Base-by-base conservation (phyloP, 2,329 filamentous ascomycete genomes). In the Pseudogymnoascus sp. region DNA sequence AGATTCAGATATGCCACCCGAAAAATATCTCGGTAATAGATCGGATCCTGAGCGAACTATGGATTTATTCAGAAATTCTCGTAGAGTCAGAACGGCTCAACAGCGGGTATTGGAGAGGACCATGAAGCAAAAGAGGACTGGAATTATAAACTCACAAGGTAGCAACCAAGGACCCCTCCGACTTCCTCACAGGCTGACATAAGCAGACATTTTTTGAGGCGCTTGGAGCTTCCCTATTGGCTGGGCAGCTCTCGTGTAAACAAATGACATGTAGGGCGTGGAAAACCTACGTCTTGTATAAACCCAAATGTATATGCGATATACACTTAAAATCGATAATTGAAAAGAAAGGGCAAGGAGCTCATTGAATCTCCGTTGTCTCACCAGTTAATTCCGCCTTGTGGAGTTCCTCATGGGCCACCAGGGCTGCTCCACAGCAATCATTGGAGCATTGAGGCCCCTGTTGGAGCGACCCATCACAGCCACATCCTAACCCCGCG, bases 401-500 rank as follows among this genome's bases (percentile, higher is more conserved):
- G 49, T 55, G 49, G 28, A 55, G 49, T 55, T 55, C 49, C 49
- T 35, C 45, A 55, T 55, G 25, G 25, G 14, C 3, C 45, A 1
- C 45, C 45, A 52, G n/a, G n/a, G 16, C 45, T 18, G 25, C 8
- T 52, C 23, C 45, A 31, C 45, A n/a, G 9, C 45, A 55, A 55
- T 55, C 45, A 55, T 55, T 55, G 45, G 45, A 33, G 45, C 45
- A 18, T 31, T 9, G 28, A 28, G 28, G 49, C 49, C 49, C 49
- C 49, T 55, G 49, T 55, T 55, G 25, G 28, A 35, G 16, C n/a
- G 28, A 55, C 49, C 49, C 28, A 55, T 55, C 49, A 55, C 49
- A 55, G 49, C 49, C 49, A 55, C 49, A 55, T 55, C 49, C 28
- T 55, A 55, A 55, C 49, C 49, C 49, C 49, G 49, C 49, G 49